Base-by-base conservation (phyloP, 768 basidiomycete genomes). In the Calocybe cyanea region DNA sequence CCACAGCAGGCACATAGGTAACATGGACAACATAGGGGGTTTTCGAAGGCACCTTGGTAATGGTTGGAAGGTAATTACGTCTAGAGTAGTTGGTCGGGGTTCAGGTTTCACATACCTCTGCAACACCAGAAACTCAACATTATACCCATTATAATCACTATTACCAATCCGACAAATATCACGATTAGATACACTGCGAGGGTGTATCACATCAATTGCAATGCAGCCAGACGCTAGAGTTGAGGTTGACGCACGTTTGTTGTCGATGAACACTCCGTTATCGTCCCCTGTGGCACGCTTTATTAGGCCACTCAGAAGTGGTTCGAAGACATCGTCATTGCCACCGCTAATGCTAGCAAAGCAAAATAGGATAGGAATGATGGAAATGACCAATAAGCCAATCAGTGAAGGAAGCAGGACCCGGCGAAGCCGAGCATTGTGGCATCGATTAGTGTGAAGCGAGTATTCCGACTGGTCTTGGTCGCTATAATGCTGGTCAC, bases 1-100 rank as follows among this genome's bases (percentile, higher is more conserved):
- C 83, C 83, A 46, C 82, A 85, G 59, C 81, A 85, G 3, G 83
- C 83, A 51, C 83, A 85, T 7, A 84, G 67, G 58, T 86, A 86
- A 55, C 83, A 85, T 0, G 83, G 83, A 53, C 81, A 83, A 53
- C 81, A 85, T 0, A 75, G 64, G 2, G 83, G 83, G 46, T 85
- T 85, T 49, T 77, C 55, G 54, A 83, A 84, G 0, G 75, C 58
- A 13, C 75, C 78, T 79, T 14, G 38, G 9, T 32, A 24, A 37
- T 14, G 17, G 9, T 28, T 28, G n/a, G 30, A 4, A 45, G 23
- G 10, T 8, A 8, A 23, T 18, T 31, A 25, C n/a, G 45, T 30
- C 17, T 7, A 21, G 19, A 40, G 23, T 31, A 14, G 19, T 41
- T 28, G 18, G 19, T 45, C 50, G 38, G 52, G n/a, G n/a, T n/a